These are phyloP conservation scores for Ceriops decandra DNA, from an alignment of 345 rosid species.

Conservation along the genomic window DNA sequence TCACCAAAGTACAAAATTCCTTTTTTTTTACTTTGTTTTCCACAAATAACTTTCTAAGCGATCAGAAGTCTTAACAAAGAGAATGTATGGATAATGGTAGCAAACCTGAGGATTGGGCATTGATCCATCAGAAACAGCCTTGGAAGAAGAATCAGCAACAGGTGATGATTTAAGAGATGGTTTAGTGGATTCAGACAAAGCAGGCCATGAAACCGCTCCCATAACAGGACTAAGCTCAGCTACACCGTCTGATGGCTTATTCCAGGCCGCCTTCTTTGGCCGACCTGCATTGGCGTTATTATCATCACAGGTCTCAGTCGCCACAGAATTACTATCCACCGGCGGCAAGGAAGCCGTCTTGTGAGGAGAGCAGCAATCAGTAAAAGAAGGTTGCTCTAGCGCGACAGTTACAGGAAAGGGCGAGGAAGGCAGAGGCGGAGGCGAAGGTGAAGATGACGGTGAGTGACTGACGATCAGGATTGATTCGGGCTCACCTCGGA, in stretches of 20 bases:
- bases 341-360: slow-evolving; percentile 14
- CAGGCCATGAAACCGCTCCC: slow-evolving; percentile 67
- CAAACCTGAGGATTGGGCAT: slow-evolving; percentile 43
- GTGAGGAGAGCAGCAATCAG: slow-evolving; percentile 24
- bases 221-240: slow-evolving; percentile 41
- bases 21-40: background rate
- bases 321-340: slow-evolving; percentile 13
- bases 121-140: slow-evolving; percentile 39
- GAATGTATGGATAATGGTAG: background rate
- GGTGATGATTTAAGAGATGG: slow-evolving; percentile 38
- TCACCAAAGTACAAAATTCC: background rate
- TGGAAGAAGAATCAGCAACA: slow-evolving; percentile 33
- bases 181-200: slow-evolving; percentile 49
- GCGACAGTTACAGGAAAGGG: slow-evolving; percentile 15
- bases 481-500: slow-evolving; percentile 39
- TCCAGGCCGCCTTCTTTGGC: slow-evolving; percentile 57
- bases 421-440: background rate
- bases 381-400: slow-evolving; percentile 22
- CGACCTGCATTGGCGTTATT: slow-evolving; percentile 32
- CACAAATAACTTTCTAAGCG: slow-evolving; percentile 8
- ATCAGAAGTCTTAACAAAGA: background rate
- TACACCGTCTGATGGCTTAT: slow-evolving; percentile 41
- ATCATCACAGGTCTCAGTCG: slow-evolving; percentile 28
- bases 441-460: slow-evolving; percentile 19
- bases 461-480: slow-evolving; percentile 9